Evolutionary conservation across 257 asterid species (phyloP).

Genomic region (Paraleonurus japonicus): DNA sequence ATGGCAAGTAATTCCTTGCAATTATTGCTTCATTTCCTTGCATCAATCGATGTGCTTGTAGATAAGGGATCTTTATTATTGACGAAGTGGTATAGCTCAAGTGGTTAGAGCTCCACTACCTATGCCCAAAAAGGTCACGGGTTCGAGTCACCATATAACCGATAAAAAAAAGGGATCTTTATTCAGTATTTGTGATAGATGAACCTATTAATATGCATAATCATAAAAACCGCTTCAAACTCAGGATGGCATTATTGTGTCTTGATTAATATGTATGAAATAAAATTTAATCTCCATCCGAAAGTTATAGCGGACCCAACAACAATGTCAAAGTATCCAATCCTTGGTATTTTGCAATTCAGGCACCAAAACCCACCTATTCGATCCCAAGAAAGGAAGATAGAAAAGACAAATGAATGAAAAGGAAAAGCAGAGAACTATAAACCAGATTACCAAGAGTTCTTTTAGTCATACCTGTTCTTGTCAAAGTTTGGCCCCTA

Average conservation of each 20-base stretch:
- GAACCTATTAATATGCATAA: too few species aligned
- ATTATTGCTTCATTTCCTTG: too few species aligned
- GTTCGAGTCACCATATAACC: too few species aligned
- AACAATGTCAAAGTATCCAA: neutral
- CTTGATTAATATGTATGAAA: neutral
- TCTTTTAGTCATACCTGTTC: slow-evolving; percentile 51
- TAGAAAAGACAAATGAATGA: neutral
- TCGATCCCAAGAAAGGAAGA: neutral
- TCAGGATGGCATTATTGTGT: neutral
- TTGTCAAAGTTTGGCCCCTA: slow-evolving; percentile 88
- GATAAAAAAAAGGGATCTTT: too few species aligned
- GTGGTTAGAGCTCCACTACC: too few species aligned
- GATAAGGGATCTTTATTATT: neutral
- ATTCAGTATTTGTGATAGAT: neutral
- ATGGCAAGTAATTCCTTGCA: neutral
- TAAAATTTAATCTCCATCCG: neutral
- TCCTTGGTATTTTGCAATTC: neutral
- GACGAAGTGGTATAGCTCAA: too few species aligned
- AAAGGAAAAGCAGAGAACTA: neutral
- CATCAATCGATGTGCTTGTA: neutral
- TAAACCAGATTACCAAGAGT: slow-evolving; percentile 43
- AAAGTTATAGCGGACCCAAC: neutral
- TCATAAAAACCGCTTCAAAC: neutral
- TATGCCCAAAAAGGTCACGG: too few species aligned
- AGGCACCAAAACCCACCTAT: slow-evolving; percentile 5